Percentiles rank a stretch among this genome's conserved stretches.
These are phyloP conservation scores for Coriolopsis trogii DNA, from an alignment of 1,284 basidiomycete species.

Conservation along the genomic window DNA sequence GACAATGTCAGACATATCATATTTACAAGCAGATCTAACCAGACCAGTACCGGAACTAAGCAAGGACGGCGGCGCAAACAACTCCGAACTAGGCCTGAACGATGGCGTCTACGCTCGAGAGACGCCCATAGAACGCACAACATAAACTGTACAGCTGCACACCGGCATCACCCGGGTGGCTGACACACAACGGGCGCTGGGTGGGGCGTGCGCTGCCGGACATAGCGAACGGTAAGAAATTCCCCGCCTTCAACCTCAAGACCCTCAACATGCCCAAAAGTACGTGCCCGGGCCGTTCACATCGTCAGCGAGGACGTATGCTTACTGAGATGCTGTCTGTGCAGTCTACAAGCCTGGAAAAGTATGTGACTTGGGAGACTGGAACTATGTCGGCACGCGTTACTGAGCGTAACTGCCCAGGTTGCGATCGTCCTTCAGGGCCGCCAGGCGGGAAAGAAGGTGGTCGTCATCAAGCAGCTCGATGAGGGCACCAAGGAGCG, in stretches of 20 bases:
- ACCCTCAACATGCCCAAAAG: slow-evolving; percentile 71
- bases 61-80: too few species aligned
- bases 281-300: slow-evolving; percentile 31
- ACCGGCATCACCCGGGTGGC: slow-evolving; percentile 37
- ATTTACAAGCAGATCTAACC: too few species aligned
- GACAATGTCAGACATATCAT: too few species aligned
- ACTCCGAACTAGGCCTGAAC: too few species aligned
- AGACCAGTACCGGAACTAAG: too few species aligned
- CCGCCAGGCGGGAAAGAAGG: slow-evolving; percentile 94
- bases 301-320: slow-evolving; percentile 2
- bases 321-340: slow-evolving; percentile 33
- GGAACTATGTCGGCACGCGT: slow-evolving; percentile 3
- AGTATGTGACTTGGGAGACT: slow-evolving; percentile 46
- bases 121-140: slow-evolving; percentile 1
- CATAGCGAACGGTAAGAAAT: slow-evolving; percentile 26
- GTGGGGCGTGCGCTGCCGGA: slow-evolving; percentile 11
- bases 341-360: slow-evolving; percentile 98
- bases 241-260: slow-evolving; percentile 28
- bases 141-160: slow-evolving; percentile 30
- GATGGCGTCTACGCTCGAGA: neutral
- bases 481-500: slow-evolving; percentile 90
- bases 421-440: slow-evolving; percentile 96
- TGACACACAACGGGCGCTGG: slow-evolving; percentile 17
- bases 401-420: slow-evolving; percentile 38
- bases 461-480: slow-evolving; percentile 87